Conservation (phyloP, 2,329 filamentous ascomycete species). For the Scedosporium aurantiacum region DNA sequence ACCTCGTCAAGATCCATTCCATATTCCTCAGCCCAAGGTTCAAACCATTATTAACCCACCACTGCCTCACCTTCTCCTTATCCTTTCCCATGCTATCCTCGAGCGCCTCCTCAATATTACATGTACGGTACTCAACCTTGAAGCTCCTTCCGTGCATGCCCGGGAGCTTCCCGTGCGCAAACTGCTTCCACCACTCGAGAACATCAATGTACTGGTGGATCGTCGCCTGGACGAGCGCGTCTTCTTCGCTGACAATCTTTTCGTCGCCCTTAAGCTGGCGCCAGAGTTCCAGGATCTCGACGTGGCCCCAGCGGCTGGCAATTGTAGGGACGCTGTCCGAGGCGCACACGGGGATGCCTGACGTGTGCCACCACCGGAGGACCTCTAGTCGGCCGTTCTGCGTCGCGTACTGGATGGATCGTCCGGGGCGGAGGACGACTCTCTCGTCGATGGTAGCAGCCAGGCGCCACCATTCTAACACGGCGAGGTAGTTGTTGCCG, state of each 20-base stretch:
- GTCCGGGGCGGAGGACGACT: conserved; percentile 64
- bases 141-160: conserved; percentile 46
- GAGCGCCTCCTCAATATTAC: conserved; percentile 87
- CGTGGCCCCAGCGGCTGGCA: conserved; percentile 75
- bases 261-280: conserved; percentile 54
- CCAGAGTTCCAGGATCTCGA: conserved; percentile 77
- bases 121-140: conserved; percentile 84
- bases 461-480: conserved; percentile 89
- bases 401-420: conserved; percentile 71
- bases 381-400: conserved; percentile 70
- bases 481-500: conserved; percentile 69
- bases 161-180: conserved; percentile 43
- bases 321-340: conserved; percentile 75
- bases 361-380: conserved; percentile 80
- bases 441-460: conserved; percentile 48
- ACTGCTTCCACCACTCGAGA: conserved; percentile 84
- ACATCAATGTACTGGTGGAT: conserved; percentile 77
- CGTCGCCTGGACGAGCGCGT: conserved; percentile 77
- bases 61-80: conserved; percentile 62
- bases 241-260: conserved; percentile 64
- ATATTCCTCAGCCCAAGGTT: conserved; percentile 73
- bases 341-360: conserved; percentile 67
- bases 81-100: conserved; percentile 67
- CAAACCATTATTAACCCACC: conserved; percentile 81
- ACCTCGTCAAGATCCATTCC: conserved; percentile 80